phyloP scores from a whole-genome alignment of 2,329 filamentous ascomycete genomes.

The Juglanconis juglandina region DNA sequence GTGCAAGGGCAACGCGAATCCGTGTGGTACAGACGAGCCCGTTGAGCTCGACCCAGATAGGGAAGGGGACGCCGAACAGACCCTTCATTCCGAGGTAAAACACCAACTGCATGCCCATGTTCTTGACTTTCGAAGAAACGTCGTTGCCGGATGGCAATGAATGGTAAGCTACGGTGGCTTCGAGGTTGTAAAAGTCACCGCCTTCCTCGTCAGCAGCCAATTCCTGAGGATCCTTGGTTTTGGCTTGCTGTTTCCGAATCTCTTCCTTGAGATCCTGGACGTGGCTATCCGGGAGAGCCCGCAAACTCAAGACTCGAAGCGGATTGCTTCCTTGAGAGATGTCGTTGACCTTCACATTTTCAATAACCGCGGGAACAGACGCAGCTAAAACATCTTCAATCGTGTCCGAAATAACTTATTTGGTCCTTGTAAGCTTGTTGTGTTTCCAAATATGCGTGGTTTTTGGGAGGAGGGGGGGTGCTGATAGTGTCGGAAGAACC shows the following conservation, averaged over 20 bases:
- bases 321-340: slow-evolving; percentile 93
- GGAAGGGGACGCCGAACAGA: slow-evolving; percentile 82
- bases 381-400: no score
- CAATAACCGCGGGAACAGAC: slow-evolving; percentile 75
- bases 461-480: no score
- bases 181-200: slow-evolving; percentile 88
- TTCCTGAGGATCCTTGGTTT: slow-evolving; percentile 81
- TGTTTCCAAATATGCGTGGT: no score
- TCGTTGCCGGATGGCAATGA: slow-evolving; percentile 69
- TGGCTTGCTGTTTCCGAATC: slow-evolving; percentile 73
- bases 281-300: slow-evolving; percentile 78
- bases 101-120: slow-evolving; percentile 95
- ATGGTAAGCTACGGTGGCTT: slow-evolving; percentile 87
- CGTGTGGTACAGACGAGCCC: slow-evolving; percentile 86
- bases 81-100: slow-evolving; percentile 92
- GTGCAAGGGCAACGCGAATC: slow-evolving; percentile 77
- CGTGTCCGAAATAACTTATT: no score
- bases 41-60: slow-evolving; percentile 86
- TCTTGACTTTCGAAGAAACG: slow-evolving; percentile 77
- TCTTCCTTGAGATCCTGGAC: slow-evolving; percentile 79
- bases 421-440: no score
- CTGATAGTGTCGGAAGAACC: no score
- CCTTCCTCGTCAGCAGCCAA: slow-evolving; percentile 85
- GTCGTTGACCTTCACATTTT: slow-evolving; percentile 91
- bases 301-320: slow-evolving; percentile 79